Base-by-base conservation (phyloP, 495 filamentous ascomycete species). In the Daldinia loculata region DNA sequence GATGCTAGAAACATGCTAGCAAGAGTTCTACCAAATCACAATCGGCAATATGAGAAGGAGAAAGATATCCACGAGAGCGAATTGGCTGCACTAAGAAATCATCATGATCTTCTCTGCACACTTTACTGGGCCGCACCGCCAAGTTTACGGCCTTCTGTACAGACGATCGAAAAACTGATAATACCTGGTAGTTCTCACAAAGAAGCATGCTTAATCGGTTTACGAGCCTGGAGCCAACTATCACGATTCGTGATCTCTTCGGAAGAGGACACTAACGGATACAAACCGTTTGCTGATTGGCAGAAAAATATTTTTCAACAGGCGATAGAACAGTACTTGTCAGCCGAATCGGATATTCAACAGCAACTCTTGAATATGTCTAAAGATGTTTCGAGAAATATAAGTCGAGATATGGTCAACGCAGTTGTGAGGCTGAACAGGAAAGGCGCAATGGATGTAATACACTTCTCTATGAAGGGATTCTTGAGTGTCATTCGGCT, bases 51-150 rank as follows among this genome's bases (percentile, higher is more conserved):
- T 71, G 92, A 91, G 5, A 97, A 94, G 76, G 93, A 97, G 70
- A 85, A 93, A 65, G 80, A 83, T 0, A 81, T 98, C 19, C 86
- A 84, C 38, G 87, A 91, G 70, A 87, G 88, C 58, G 92, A 97
- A 64, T 83, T 98, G n/a, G 89, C 93, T 24, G 91, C 94, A 0
- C 81, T 98, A 38, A 86, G 93, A 65, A 99, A 98, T 74, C 95
- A 99, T 69, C 93, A 97, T 74, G 93, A 98, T 76, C 86, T 99
- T 51, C 87, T 99, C 2, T 93, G 91, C 69, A 95, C 92, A 2
- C 84, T 99, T 34, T 97, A 93, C 79, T 97, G 90, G 89, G 90
- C 87, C 11, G 90, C 93, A 17, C 94, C 95, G 32, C 80, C 89
- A 19, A 83, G 84, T 19, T 86, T 87, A 56, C 85, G 94, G 27